Evolutionary conservation across 306 rosid species (phyloP).

Genomic region (Mimosa pudica): DNA sequence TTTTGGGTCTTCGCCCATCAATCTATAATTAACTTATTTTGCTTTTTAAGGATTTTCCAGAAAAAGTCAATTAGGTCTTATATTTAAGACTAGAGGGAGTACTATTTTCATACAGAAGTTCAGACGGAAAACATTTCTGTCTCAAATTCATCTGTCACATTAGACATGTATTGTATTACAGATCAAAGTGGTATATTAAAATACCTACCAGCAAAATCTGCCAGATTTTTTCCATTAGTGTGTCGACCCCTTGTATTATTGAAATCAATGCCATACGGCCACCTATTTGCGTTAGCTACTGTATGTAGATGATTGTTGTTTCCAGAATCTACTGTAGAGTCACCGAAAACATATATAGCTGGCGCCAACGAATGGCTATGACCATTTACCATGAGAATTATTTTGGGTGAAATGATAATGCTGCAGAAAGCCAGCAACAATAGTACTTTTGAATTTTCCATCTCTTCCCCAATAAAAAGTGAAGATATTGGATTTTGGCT

Average conservation of each 20-base stretch:
- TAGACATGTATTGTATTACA: no score
- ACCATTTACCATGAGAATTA: neutral
- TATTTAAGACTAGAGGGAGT: no score
- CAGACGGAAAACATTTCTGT: no score
- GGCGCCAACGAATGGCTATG: neutral
- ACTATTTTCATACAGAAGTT: no score
- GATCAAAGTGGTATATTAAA: no score
- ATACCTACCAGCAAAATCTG: neutral
- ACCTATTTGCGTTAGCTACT: neutral
- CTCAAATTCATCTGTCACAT: no score
- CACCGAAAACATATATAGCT: neutral
- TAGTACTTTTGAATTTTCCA: neutral
- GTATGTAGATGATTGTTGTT: neutral
- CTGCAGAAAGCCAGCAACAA: neutral
- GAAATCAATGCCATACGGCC: constrained; percentile 4
- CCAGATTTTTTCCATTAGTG: neutral
- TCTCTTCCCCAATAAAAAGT: neutral
- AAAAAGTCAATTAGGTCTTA: no score
- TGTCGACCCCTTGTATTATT: neutral
- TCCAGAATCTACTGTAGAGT: neutral
- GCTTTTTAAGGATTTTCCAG: no score
- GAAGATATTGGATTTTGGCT: neutral
- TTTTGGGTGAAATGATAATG: neutral
- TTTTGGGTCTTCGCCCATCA: no score
- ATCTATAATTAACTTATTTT: no score